Evolutionary conservation across 1,284 basidiomycete species (phyloP), one percentile per base, ranked within the genome.

Genomic region (Leucoagaricus sp.): DNA sequence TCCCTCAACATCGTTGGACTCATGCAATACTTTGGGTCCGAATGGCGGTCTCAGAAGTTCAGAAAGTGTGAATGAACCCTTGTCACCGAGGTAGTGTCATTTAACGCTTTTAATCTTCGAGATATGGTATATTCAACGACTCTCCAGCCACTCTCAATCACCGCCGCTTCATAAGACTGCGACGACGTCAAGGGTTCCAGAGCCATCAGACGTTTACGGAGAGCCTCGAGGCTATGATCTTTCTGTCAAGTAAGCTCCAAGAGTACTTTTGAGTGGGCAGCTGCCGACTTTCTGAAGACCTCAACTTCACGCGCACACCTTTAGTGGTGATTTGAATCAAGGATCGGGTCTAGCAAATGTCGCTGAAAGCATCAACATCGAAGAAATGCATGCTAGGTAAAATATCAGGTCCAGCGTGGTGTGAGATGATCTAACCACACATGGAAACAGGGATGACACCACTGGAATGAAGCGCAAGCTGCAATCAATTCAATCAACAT

Each of bases 391-490:
- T 29, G 47, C 47, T 34, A 42, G 53, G 53, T 55, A 48, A 15
- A 21, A 49, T 28, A 17, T 41, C 23, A 19, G 23, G 29, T 36
- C 41, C 21, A 15, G 28, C 40, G 38, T 44, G 25, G 47, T 36
- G 47, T 44, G 52, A 49, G 54, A 57, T 40, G 17, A 41, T 45
- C 54, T 51, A 34, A 47, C 26, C 29, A 23, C 53, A 44, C 48
- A n/a, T 45, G 36, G 44, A 58, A 53, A 28, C 42, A 54, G 60
- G 57, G 58, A 62, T 51, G 42, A 60, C 44, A 49, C 2, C 6
- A 46, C 23, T 33, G 46, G 23, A 58, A 55, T 60, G 21, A 65
- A 65, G 54, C 64, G 58, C 47, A 63, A 63, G 49, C 46, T 46
- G 9, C 58, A 57, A 53, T 56, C 57, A 31, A 53, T 45, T 28